A percentile compares a stretch with the other conserved stretches of the same genome.
Conservation (phyloP, 164 flowering plant genomes). For the Macadamia integrifolia region DNA sequence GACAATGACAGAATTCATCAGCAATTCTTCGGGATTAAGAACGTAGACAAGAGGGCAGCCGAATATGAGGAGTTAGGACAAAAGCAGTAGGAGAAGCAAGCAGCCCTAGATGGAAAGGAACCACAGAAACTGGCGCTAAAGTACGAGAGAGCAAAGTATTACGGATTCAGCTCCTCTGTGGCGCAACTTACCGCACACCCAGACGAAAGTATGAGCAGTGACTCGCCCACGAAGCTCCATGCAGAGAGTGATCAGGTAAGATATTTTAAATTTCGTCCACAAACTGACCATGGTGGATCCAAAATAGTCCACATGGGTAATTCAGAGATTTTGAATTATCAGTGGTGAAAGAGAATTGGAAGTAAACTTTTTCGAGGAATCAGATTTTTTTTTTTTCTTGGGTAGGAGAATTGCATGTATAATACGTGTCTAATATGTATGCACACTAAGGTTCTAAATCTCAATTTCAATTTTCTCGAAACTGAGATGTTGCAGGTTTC, state of each 20-base stretch:
- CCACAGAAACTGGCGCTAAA: conserved; percentile 1
- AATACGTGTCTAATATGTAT: too few relatives aligned
- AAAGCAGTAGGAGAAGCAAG: conserved; percentile 20
- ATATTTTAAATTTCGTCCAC: conserved; percentile 31
- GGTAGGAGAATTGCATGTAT: too few relatives aligned
- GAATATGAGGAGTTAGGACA: not conserved
- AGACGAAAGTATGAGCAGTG: conserved; percentile 6
- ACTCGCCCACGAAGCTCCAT: conserved; percentile 16
- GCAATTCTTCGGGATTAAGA: conserved; percentile 14
- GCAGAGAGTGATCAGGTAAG: conserved; percentile 36
- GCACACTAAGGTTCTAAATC: too few relatives aligned
- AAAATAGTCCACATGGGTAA: conserved; percentile 7
- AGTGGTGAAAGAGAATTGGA: too few relatives aligned
- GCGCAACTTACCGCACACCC: conserved; percentile 8
- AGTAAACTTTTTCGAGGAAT: too few relatives aligned
- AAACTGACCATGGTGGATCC: conserved; percentile 25
- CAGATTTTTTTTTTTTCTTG: too few relatives aligned
- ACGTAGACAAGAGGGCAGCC: conserved; percentile 8
- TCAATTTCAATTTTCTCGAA: too few relatives aligned
- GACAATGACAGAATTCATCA: conserved; percentile 7
- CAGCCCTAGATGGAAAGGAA: conserved; percentile 17
- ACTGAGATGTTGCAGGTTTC: too few relatives aligned
- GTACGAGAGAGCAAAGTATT: conserved; percentile 5
- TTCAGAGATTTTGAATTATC: too few relatives aligned
- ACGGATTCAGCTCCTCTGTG: too few relatives aligned